Conservation (phyloP, 2,329 filamentous ascomycete genomes). For the Penicillium brevicompactum region DNA sequence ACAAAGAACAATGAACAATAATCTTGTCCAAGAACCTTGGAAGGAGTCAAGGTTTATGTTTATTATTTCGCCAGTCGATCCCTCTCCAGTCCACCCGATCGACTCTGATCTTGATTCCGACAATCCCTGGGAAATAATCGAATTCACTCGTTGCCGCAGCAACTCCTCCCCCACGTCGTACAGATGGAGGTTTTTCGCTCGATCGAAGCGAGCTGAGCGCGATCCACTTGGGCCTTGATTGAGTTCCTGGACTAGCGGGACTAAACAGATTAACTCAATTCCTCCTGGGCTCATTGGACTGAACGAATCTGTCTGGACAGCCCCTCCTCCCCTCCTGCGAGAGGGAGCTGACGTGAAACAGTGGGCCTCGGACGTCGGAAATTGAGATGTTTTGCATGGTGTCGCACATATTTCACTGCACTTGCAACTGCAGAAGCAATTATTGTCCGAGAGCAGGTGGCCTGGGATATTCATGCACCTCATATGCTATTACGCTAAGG, state of each 20-base stretch:
- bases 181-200: background rate
- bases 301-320: background rate
- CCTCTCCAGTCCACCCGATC: slow-evolving; percentile 7
- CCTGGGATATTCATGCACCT: too few species aligned
- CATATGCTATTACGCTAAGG: too few species aligned
- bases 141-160: slow-evolving; percentile 19
- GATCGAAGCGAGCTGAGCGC: slow-evolving; percentile 21
- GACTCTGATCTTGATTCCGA: slow-evolving; percentile 17
- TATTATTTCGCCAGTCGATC: slow-evolving; percentile 10
- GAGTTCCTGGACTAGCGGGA: background rate
- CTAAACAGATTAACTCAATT: too few species aligned
- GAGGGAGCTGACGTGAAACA: background rate
- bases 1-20: background rate
- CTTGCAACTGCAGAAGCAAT: background rate
- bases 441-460: background rate
- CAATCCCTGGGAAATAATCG: slow-evolving; percentile 1
- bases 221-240: background rate
- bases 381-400: background rate
- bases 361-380: background rate
- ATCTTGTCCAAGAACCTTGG: background rate
- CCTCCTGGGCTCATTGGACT: too few species aligned
- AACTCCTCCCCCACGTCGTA: slow-evolving; percentile 26
- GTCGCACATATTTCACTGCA: background rate
- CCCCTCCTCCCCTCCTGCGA: background rate
- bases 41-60: slow-evolving; percentile 8